Conservation (phyloP, 345 rosid species). For the Citrus unshiu region DNA sequence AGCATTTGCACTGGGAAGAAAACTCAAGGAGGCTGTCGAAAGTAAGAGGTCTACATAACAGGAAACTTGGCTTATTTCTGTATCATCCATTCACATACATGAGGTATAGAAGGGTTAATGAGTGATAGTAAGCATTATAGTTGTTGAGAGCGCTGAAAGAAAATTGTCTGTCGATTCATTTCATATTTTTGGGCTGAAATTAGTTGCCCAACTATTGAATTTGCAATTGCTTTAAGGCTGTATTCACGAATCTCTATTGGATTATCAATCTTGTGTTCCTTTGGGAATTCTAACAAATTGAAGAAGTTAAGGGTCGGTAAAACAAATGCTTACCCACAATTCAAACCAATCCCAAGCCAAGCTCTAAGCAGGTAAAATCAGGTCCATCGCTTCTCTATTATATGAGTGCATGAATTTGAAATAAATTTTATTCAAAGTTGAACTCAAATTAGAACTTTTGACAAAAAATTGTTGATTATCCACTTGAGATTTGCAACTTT, state of each 20-base stretch:
- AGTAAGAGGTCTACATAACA: conserved; percentile 19
- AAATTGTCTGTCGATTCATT: neutral
- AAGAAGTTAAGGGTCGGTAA: neutral
- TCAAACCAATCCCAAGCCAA: too few species aligned
- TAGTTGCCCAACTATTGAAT: neutral
- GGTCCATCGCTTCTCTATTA: too few species aligned
- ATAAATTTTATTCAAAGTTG: too few species aligned
- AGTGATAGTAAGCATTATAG: neutral
- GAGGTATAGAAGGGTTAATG: neutral
- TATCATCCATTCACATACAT: neutral
- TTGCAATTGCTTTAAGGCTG: neutral
- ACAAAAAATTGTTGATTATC: too few species aligned
- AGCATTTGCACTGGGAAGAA: conserved; percentile 78
- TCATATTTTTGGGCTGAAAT: neutral
- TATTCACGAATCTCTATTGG: neutral
- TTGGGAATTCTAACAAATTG: neutral
- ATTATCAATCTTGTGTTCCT: neutral
- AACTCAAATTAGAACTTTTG: too few species aligned
- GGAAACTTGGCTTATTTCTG: neutral
- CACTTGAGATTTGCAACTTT: too few species aligned
- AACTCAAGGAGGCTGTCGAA: conserved; percentile 70
- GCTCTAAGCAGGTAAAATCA: too few species aligned
- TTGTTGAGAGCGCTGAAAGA: neutral
- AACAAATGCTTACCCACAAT: too few species aligned
- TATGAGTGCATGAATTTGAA: too few species aligned